Evolutionary conservation across 1,284 basidiomycete genomes (phyloP).

Genomic region (Microbotryomycetes sp.): DNA sequence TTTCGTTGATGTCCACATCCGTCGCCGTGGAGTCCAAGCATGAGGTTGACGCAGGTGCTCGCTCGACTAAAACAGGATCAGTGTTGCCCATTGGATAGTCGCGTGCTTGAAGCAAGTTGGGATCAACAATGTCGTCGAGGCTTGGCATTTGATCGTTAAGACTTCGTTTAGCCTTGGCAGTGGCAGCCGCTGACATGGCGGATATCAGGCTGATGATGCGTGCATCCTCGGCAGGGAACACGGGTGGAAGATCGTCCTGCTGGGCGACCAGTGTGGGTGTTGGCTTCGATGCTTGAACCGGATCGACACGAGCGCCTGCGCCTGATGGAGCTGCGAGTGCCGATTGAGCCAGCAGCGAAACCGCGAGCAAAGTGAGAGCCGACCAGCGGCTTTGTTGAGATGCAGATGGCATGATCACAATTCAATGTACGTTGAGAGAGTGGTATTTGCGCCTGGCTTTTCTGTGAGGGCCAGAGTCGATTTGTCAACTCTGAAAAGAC

Average conservation of each 20-base stretch:
- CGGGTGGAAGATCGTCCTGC: background rate
- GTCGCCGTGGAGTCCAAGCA: constrained; percentile 31
- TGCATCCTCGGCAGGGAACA: background rate
- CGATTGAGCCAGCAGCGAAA: background rate
- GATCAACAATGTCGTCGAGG: background rate
- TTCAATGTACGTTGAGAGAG: too few relatives aligned
- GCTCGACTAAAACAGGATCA: constrained; percentile 1
- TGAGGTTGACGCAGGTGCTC: background rate
- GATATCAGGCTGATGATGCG: background rate
- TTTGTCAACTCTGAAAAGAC: too few relatives aligned
- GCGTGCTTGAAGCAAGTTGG: constrained; percentile 1
- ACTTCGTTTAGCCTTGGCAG: background rate
- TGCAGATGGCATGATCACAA: background rate
- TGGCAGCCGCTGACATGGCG: background rate
- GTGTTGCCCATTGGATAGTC: background rate
- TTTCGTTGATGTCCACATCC: constrained; percentile 32
- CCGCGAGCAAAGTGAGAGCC: background rate
- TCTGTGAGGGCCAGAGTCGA: too few relatives aligned
- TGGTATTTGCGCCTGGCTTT: too few relatives aligned
- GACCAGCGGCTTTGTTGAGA: background rate
- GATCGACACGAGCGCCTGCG: background rate
- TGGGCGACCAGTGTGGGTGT: too few relatives aligned
- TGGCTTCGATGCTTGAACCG: background rate
- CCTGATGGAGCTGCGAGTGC: background rate
- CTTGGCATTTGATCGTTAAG: background rate